Evolutionary conservation across 257 asterid genomes (phyloP).

Genomic region (Primulina eburnea): DNA sequence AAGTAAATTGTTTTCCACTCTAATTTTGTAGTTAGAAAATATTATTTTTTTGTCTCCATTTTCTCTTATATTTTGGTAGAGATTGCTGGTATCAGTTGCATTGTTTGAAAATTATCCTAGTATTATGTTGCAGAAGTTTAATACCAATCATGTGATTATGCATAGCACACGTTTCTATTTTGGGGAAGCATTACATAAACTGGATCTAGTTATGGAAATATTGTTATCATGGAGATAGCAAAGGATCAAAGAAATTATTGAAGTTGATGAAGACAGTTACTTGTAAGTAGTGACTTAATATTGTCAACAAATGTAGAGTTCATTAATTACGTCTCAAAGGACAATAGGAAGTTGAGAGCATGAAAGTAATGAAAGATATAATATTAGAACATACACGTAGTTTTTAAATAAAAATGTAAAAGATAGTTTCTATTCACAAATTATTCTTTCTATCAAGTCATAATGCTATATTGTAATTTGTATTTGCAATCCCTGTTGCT

Average conservation of each 20-base stretch:
- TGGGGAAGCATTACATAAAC: not conserved
- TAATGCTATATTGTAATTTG: not conserved
- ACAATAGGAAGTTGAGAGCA: no score
- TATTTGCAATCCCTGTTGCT: not conserved
- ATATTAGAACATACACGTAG: not conserved
- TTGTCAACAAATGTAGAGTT: not conserved
- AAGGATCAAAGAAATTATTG: not conserved
- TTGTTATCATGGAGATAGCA: not conserved
- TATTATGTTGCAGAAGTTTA: not conserved
- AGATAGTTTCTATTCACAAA: not conserved
- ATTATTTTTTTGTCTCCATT: not conserved
- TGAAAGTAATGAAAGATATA: not conserved
- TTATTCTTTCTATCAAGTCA: not conserved
- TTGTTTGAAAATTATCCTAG: not conserved
- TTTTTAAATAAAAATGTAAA: not conserved
- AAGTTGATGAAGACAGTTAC: not conserved
- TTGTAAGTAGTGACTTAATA: not conserved
- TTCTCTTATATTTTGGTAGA: not conserved
- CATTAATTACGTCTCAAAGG: not conserved
- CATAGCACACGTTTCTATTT: not conserved
- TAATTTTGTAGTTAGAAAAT: not conserved
- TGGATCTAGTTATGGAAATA: not conserved
- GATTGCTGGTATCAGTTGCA: not conserved
- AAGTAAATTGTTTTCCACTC: conserved; percentile 37
- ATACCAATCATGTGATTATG: not conserved